phyloP scores from a whole-genome alignment of 2,329 filamentous ascomycete genomes.

The Penicillium sumatraense region DNA sequence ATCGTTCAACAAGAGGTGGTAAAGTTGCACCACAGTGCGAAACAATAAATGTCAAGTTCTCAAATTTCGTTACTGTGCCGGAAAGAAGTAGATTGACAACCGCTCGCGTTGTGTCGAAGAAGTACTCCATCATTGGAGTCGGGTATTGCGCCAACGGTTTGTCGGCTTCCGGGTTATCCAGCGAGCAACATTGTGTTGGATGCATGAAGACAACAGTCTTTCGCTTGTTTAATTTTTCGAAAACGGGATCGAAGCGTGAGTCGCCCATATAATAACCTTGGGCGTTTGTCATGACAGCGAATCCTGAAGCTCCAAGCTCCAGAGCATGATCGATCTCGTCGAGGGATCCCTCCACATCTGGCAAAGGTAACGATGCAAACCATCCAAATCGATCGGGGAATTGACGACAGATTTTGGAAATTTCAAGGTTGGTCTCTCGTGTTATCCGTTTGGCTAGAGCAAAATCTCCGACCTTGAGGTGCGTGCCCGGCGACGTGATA shows the following conservation, averaged over 20 bases:
- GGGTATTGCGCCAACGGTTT: slow-evolving; percentile 1
- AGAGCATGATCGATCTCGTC: slow-evolving; percentile 1
- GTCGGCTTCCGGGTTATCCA: not conserved
- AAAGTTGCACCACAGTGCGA: slow-evolving; percentile 4
- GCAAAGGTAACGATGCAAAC: not conserved
- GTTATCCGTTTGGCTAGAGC: not conserved
- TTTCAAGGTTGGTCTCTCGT: not conserved
- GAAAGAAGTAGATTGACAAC: slow-evolving; percentile 1
- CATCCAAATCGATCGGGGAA: not conserved
- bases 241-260: not conserved
- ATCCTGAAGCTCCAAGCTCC: not conserved
- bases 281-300: slow-evolving; percentile 2
- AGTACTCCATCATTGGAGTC: slow-evolving; percentile 1
- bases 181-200: slow-evolving; percentile 1
- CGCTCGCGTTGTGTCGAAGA: not conserved
- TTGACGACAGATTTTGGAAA: not conserved
- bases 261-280: slow-evolving; percentile 1
- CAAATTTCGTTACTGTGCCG: not conserved
- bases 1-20: slow-evolving; percentile 1
- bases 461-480: not conserved
- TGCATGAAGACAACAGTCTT: slow-evolving; percentile 2
- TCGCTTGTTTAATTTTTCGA: not conserved
- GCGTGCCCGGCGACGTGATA: not conserved
- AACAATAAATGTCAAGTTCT: not conserved
- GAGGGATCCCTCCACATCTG: not conserved